Evolutionary conservation across 345 rosid species (phyloP).

Genomic region (Citrus inodora): DNA sequence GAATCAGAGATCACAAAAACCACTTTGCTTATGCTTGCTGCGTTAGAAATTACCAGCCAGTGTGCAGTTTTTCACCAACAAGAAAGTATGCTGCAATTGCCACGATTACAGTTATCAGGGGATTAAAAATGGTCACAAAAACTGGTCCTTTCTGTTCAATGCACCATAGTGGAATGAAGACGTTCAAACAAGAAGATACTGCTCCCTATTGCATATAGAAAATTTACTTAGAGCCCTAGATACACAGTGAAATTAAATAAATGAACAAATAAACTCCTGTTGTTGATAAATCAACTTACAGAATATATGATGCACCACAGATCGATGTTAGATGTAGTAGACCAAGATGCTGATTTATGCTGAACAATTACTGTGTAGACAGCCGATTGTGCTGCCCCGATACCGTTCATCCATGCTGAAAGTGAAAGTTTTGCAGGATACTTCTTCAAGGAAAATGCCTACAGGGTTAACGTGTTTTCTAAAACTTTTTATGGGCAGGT

Average conservation of each 20-base stretch:
- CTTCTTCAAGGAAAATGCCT: constrained; percentile 25
- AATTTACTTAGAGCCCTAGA: background rate
- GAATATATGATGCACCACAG: background rate
- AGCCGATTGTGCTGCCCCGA: constrained; percentile 29
- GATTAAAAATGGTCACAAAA: constrained; percentile 29
- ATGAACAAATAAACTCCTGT: background rate
- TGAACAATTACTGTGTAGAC: constrained; percentile 17
- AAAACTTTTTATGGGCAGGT: background rate
- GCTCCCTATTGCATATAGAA: background rate
- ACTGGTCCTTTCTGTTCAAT: constrained; percentile 24
- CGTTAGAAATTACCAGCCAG: constrained; percentile 17
- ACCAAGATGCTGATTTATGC: constrained; percentile 11
- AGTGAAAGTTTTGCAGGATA: constrained; percentile 35
- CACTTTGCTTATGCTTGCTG: background rate
- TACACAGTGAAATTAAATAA: background rate
- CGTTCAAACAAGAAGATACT: background rate
- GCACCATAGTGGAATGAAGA: constrained; percentile 29
- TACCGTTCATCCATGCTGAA: constrained; percentile 21
- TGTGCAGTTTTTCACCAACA: constrained; percentile 25
- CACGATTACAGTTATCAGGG: constrained; percentile 18
- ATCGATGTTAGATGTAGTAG: background rate
- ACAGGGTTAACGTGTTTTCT: background rate
- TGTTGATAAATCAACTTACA: background rate
- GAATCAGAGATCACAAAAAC: background rate
- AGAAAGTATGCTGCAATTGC: constrained; percentile 22